Conservation (phyloP, 1,284 basidiomycete genomes). For the Boletus semigastroideus region DNA sequence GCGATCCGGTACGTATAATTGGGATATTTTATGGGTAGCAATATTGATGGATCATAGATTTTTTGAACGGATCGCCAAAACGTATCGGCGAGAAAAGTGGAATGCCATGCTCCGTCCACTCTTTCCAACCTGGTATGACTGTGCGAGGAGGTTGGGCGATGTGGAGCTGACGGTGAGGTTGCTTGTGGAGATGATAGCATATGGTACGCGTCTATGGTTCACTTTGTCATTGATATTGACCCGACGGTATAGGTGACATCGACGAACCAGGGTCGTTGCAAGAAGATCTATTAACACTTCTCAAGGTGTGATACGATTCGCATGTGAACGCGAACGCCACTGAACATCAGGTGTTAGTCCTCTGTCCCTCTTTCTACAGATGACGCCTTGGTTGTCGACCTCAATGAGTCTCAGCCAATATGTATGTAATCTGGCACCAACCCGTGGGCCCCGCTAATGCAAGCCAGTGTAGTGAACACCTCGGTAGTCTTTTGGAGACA, state of each 20-base stretch:
- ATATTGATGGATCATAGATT: constrained; percentile 53
- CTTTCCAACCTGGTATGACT: constrained; percentile 75
- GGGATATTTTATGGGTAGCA: background rate
- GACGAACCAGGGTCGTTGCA: constrained; percentile 52
- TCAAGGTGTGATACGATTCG: constrained; percentile 50
- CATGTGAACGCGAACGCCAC: background rate
- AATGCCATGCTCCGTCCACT: constrained; percentile 67
- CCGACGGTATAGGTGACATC: constrained; percentile 27
- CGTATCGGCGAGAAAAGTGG: constrained; percentile 84
- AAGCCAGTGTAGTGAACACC: constrained; percentile 53
- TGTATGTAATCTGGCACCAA: constrained; percentile 44
- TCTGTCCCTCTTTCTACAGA: constrained; percentile 62
- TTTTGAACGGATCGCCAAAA: constrained; percentile 84
- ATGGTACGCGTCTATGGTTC: constrained; percentile 48
- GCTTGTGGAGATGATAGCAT: constrained; percentile 78
- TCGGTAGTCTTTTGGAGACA: constrained; percentile 69
- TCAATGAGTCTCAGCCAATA: constrained; percentile 60
- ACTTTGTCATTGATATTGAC: background rate
- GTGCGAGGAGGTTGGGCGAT: constrained; percentile 73
- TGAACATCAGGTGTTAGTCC: constrained; percentile 58
- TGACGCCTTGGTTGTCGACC: constrained; percentile 57
- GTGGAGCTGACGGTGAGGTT: constrained; percentile 72
- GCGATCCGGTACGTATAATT: constrained; percentile 62
- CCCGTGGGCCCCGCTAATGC: constrained; percentile 1
- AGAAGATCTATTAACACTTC: constrained; percentile 66